Evolutionary conservation across 78 protist species (phyloP).

Genomic region (Planoprotostelium fungivorum): DNA sequence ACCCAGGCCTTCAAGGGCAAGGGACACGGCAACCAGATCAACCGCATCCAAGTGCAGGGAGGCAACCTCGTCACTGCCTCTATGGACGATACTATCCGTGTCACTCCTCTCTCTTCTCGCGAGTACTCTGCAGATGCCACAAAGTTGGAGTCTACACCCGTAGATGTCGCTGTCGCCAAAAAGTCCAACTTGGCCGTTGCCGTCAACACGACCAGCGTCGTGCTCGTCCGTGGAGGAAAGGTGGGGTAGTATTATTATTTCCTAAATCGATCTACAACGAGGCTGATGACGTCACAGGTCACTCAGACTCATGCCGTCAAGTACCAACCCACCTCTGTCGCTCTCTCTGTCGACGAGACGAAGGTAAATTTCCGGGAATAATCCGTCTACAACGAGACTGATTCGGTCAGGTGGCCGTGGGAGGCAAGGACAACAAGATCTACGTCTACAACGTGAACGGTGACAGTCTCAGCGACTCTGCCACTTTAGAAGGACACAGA

Average conservation of each 20-base stretch:
- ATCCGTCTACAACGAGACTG: not conserved
- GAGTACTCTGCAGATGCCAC: slow-evolving; percentile 28
- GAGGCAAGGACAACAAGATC: slow-evolving; percentile 58
- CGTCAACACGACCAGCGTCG: slow-evolving; percentile 32
- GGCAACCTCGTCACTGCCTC: slow-evolving; percentile 47
- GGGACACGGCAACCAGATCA: slow-evolving; percentile 64
- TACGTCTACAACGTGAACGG: slow-evolving; percentile 48
- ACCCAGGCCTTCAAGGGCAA: slow-evolving; percentile 29
- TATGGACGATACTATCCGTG: slow-evolving; percentile 53
- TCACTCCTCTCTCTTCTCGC: slow-evolving; percentile 22
- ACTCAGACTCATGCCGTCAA: slow-evolving; percentile 15
- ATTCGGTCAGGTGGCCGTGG: slow-evolving; percentile 40
- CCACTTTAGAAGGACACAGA: slow-evolving; percentile 51
- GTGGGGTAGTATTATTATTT: slow-evolving; percentile 10
- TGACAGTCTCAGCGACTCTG: slow-evolving; percentile 26
- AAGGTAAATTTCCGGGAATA: not conserved
- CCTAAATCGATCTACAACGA: not conserved
- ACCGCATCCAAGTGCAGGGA: slow-evolving; percentile 25
- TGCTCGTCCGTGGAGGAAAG: slow-evolving; percentile 54
- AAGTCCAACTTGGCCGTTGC: slow-evolving; percentile 48
- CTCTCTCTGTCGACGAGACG: slow-evolving; percentile 29
- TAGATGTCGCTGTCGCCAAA: slow-evolving; percentile 11
- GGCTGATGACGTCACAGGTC: not conserved
- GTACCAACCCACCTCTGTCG: slow-evolving; percentile 38
- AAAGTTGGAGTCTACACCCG: slow-evolving; percentile 38